Evolutionary conservation across 305 asterid genomes (phyloP), one percentile per base, ranked within the genome.

Genomic region (Fraxinus ornus): DNA sequence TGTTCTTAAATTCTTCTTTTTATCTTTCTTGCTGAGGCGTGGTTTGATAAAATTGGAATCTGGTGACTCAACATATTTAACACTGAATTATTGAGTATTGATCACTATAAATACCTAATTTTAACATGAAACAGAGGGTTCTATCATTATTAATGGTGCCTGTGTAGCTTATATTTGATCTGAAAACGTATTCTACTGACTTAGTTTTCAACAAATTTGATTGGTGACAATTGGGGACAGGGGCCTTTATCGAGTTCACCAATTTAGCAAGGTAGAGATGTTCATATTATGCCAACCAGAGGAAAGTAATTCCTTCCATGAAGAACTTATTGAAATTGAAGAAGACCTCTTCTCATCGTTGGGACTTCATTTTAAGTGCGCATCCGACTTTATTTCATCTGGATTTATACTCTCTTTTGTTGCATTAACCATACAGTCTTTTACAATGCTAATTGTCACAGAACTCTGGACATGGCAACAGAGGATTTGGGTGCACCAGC

Each of bases 231-330:
- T 84, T 47, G 80, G 66, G 85, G 87, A 81, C 93, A 96, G 98
- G 92, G 98, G 98, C 71, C 98, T 96, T 73, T 96, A 94, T 84
- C 93, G 98, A 87, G 98, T 96, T 79, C 98, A 96, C 89, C 98
- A 94, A 86, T 96, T 94, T 86, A 94, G 99, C 93, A 96, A 96
- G 92, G 99, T 94, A 83, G 98, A 96, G 90, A 94, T 96, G 98
- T 96, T 96, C 89, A 79, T 96, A 66, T 83, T 94, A 24, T 96
- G 99, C 93, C 88, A 89, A 77, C 98, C 97, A 0, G 97, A 94
- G 82, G 98, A 96, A 76, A 94, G 99, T 68, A 81, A 91, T 86
- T 84, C 89, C 49, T 94, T 88, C 88, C 98, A 89, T 32, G 87
- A 91, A 82, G 94, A 96, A 81, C 97, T 94, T 68, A 92, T 96